Base-by-base conservation (phyloP, 805 yeast species). In the Saccharomycopsis sp. region DNA sequence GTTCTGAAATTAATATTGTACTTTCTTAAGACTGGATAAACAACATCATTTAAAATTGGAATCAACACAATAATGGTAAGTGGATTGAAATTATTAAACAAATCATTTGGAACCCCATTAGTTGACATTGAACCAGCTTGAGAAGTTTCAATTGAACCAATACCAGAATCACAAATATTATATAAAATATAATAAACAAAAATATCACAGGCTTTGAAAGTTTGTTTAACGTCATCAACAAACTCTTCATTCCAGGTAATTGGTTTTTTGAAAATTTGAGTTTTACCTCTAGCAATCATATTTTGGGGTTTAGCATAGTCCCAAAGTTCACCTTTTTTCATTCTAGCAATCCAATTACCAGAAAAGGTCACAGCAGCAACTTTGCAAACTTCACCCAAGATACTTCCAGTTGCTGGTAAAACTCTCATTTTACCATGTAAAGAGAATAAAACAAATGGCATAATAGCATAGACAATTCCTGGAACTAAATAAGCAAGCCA, bases 191-290 rank as follows among this genome's bases (percentile, higher is more conserved):
- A 45, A 30, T 39, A 45, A 23, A 36, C 23, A 21, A 45, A 45
- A 20, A 45, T 43, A 15, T 76, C 69, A 50, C 76, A 59, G 25
- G 81, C 75, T 54, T 74, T 73, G 46, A 76, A 65, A 50, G 70
- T 72, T 58, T 73, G 77, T 66, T 74, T 69, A 48, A 76, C 62
- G 59, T 76, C 83, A 54, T 77, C 64, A 40, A 74, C 67, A 46
- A 76, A 73, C 58, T 74, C 74, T 59, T 70, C 71, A 41, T 67
- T 51, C 79, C 47, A 39, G 42, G 50, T 41, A 75, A 74, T 59
- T 49, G 51, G 40, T 20, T 23, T 41, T 28, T 43, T 43, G 19
- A 34, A 30, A 31, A 51, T 61, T 41, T 47, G 60, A 15, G 52
- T 36, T 39, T 59, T 60, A 39, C 74, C 74, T 52, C 74, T 60